A percentile compares a stretch with the other conserved stretches of the same genome.
Evolutionary conservation across 805 yeast species (phyloP).

Genomic region (Yamadazyma phyllophila): DNA sequence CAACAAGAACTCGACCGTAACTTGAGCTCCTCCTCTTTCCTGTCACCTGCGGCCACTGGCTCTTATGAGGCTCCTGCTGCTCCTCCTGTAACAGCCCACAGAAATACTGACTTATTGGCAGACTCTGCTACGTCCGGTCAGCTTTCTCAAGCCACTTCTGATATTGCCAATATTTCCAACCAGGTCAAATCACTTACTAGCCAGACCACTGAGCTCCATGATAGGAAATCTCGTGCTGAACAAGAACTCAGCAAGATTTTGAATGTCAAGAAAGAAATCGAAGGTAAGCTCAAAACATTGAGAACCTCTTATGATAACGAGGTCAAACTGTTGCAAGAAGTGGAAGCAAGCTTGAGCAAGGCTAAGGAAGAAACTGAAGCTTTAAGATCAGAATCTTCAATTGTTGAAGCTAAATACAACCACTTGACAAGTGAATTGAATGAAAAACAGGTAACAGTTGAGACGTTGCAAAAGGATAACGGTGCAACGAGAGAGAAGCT

Average conservation of each 20-base stretch:
- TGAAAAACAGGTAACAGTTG: constrained; percentile 57
- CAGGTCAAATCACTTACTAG: constrained; percentile 76
- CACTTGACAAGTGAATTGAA: constrained; percentile 65
- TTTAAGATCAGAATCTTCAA: constrained; percentile 66
- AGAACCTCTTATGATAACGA: constrained; percentile 76
- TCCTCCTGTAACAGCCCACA: constrained; percentile 2
- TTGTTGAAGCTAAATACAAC: constrained; percentile 76
- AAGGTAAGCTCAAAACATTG: constrained; percentile 63
- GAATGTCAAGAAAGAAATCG: constrained; percentile 67
- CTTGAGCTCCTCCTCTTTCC: constrained; percentile 9
- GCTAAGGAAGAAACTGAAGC: constrained; percentile 67
- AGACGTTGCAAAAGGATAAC: constrained; percentile 68
- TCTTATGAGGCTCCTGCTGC: neutral
- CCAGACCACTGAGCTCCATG: constrained; percentile 70
- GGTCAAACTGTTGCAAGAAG: constrained; percentile 68
- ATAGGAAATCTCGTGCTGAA: constrained; percentile 71
- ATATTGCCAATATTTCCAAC: constrained; percentile 80
- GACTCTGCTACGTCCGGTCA: constrained; percentile 63
- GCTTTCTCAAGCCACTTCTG: constrained; percentile 76
- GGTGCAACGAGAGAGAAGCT: constrained; percentile 65
- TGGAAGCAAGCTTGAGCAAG: constrained; percentile 58
- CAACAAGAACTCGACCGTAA: constrained; percentile 9
- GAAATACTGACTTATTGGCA: constrained; percentile 47
- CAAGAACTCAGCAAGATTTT: constrained; percentile 71
- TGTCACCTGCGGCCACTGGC: constrained; percentile 9